These are phyloP conservation scores for Camellia sinensis DNA, from an alignment of 148 eudicot genomes.

Conservation along the genomic window DNA sequence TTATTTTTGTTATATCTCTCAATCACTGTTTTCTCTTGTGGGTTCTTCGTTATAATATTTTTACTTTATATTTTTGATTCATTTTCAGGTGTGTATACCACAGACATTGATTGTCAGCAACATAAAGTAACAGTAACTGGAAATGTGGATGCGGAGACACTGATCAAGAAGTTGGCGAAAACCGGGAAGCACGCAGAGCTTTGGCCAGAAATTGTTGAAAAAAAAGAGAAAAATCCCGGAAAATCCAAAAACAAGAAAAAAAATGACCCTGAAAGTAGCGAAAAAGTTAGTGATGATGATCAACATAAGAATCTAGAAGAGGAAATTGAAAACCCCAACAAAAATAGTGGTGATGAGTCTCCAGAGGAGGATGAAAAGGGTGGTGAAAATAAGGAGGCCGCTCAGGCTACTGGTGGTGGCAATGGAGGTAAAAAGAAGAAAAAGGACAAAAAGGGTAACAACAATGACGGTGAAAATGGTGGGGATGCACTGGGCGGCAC, in stretches of 20 bases:
- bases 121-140: conserved; percentile 73
- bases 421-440: conserved; percentile 36
- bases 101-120: conserved; percentile 56
- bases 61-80: conserved; percentile 7
- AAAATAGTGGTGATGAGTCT: neutral
- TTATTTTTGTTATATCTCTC: neutral
- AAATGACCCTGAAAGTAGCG: conserved; percentile 14
- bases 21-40: neutral
- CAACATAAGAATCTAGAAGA: conserved; percentile 12
- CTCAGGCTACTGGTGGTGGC: conserved; percentile 8
- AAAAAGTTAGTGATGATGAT: conserved; percentile 14
- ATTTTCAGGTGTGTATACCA: conserved; percentile 68
- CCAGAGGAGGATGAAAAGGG: neutral
- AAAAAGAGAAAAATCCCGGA: conserved; percentile 22
- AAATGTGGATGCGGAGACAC: conserved; percentile 52
- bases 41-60: neutral
- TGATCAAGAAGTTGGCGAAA: conserved; percentile 67
- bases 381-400: conserved; percentile 10
- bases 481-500: conserved; percentile 15
- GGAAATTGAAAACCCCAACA: neutral
- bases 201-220: conserved; percentile 33
- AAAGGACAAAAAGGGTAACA: conserved; percentile 26
- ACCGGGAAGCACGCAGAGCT: conserved; percentile 77
- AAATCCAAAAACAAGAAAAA: conserved; percentile 30
- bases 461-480: neutral